phyloP scores from a whole-genome alignment of 2,329 filamentous ascomycete species.

The Pseudogymnoascus sp. region DNA sequence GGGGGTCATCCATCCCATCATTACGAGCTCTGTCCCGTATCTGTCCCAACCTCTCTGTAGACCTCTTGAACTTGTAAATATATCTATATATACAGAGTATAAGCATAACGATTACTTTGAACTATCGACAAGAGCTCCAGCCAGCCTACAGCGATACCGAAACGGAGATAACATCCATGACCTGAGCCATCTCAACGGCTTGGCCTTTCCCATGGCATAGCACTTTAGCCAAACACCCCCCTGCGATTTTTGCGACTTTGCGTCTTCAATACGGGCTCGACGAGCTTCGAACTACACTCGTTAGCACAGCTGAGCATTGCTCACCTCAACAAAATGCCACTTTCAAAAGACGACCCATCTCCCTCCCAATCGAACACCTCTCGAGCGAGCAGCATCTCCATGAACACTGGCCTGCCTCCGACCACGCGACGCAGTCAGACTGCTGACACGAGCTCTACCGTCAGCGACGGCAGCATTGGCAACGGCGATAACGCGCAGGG shows the following conservation, averaged over 20 bases:
- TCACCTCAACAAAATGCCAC: background rate
- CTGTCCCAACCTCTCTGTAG: background rate
- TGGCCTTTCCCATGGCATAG: background rate
- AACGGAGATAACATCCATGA: background rate
- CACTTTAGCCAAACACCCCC: background rate
- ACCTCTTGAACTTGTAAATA: background rate
- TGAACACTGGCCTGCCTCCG: background rate
- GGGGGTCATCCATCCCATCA: background rate
- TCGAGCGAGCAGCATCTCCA: background rate
- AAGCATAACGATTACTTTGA: background rate
- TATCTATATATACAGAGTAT: background rate
- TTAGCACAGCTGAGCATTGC: background rate
- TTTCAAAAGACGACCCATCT: background rate
- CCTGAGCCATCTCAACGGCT: background rate
- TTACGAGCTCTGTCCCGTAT: background rate
- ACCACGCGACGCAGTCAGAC: constrained; percentile 16
- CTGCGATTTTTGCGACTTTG: background rate
- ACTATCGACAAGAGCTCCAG: background rate
- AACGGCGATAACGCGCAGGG: constrained; percentile 18
- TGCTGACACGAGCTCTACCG: constrained; percentile 20
- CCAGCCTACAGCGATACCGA: background rate
- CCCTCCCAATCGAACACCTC: background rate
- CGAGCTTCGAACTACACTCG: background rate
- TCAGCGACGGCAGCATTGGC: constrained; percentile 16
- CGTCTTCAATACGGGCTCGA: background rate